Evolutionary conservation across 2,329 filamentous ascomycete species (phyloP), one percentile per base, ranked within the genome.

Genomic region (Knufia fluminis): DNA sequence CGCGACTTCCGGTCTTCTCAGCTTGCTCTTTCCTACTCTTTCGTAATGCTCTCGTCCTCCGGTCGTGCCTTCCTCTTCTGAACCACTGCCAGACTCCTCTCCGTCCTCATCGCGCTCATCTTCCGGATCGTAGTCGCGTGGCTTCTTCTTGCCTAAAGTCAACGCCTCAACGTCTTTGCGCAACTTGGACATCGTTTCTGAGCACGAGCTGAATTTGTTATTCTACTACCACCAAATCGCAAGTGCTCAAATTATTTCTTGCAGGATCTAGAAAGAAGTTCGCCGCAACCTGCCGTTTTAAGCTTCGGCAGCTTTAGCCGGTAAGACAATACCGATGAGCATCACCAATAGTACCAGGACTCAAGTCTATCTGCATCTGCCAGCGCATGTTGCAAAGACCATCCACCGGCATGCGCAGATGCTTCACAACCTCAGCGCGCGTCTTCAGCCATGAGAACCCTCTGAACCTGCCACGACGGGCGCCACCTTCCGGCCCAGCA

Each of bases 21-120:
- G 71, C 64, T 86, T 91, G 70, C 85, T 92, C 73, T 90, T 92
- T 75, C 83, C 85, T 26, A 95, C 86, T 46, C 76, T 68, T 38
- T 85, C 77, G 63, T 97, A 97, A 64, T 97, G 91, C 60, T 95
- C 91, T 26, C 90, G 85, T 17, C 85, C 88, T 9, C 75, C 74
- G 52, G 77, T 68, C 9, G 64, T 71, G 57, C 75, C 66, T 35
- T 59, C 66, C 50, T 68, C 68, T 19, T 66, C 68, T 3, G 55
- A 53, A 39, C 74, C 78, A 12, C 67, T 66, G 38, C 65, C 73
- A 38, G 70, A 72, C 41, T 77, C 78, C 49, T 77, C 76, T 49
- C 74, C 76, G n/a, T 74, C 74, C 54, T 68, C 74, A 54, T 68
- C 67, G 14, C 70, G 71, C 53, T 80, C 78, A 57, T 79, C 80